A percentile compares a stretch with the other conserved stretches of the same genome.
phyloP scores from a whole-genome alignment of 2,329 filamentous ascomycete species.

The Exophiala sideris region DNA sequence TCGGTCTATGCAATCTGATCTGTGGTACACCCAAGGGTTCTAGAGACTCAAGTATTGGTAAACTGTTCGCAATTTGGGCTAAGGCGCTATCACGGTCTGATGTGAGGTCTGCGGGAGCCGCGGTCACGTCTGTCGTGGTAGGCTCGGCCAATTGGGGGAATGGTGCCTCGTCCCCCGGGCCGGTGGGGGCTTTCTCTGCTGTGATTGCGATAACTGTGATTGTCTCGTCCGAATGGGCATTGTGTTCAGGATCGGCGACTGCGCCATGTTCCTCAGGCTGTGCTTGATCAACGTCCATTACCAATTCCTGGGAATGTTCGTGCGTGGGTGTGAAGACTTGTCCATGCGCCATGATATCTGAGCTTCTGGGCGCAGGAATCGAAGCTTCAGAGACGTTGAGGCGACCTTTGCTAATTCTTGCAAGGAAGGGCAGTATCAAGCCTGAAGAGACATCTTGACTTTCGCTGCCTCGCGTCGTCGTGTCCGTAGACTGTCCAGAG shows the following conservation, averaged over 20 bases:
- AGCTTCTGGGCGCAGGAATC: constrained; percentile 11
- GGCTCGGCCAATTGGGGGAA: not conserved
- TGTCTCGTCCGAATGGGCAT: no score
- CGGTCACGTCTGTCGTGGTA: not conserved
- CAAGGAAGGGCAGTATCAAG: constrained; percentile 12
- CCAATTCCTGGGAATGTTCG: constrained; percentile 2
- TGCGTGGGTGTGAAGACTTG: constrained; percentile 18
- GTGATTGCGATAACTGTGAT: no score
- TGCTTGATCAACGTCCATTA: constrained; percentile 1
- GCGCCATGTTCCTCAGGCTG: not conserved
- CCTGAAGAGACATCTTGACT: constrained; percentile 9
- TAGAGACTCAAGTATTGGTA: not conserved
- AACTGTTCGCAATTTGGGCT: not conserved
- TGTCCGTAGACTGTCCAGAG: not conserved
- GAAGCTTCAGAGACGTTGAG: constrained; percentile 23
- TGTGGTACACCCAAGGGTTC: constrained; percentile 3
- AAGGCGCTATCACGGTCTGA: not conserved
- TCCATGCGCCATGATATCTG: constrained; percentile 17
- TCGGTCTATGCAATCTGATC: constrained; percentile 21
- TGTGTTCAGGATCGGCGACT: no score
- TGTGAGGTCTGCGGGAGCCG: not conserved
- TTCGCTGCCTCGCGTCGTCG: not conserved
- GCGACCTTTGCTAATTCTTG: constrained; percentile 16
- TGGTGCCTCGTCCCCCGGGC: no score
- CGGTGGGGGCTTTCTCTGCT: no score